A percentile compares a stretch with the other conserved stretches of the same genome.
Conservation (phyloP, 2,329 filamentous ascomycete genomes). For the Neurospora sp. region DNA sequence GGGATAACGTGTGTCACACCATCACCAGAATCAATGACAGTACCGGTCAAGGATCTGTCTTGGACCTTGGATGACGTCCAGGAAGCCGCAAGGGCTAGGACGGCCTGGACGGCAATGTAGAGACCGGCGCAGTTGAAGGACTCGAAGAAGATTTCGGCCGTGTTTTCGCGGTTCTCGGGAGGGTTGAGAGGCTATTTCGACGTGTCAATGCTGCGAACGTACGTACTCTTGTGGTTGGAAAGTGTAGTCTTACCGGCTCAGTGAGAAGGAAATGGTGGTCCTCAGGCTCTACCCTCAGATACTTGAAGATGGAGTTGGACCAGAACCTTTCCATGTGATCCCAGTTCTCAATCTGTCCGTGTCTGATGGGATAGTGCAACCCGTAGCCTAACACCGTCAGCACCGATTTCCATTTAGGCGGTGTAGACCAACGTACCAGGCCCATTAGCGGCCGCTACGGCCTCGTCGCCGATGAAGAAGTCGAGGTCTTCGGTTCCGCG, state of each 20-base stretch:
- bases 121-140: slow-evolving; percentile 99
- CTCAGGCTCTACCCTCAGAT: slow-evolving; percentile 93
- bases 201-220: slow-evolving; percentile 6
- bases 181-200: slow-evolving; percentile 75
- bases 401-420: neutral
- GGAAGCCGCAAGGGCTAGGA: slow-evolving; percentile 89
- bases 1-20: slow-evolving; percentile 99
- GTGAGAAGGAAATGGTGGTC: slow-evolving; percentile 98
- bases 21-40: slow-evolving; percentile 96
- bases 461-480: slow-evolving; percentile 98
- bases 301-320: slow-evolving; percentile 99
- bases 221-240: neutral
- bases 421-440: slow-evolving; percentile 32
- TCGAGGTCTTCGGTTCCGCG: slow-evolving; percentile 95
- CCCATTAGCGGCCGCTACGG: slow-evolving; percentile 70
- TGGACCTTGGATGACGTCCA: slow-evolving; percentile 99
- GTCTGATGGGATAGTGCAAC: slow-evolving; percentile 92
- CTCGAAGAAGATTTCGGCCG: slow-evolving; percentile 99
- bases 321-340: slow-evolving; percentile 99
- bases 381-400: slow-evolving; percentile 60
- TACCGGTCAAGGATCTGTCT: slow-evolving; percentile 90
- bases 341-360: slow-evolving; percentile 99
- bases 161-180: slow-evolving; percentile 97
- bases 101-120: slow-evolving; percentile 97
- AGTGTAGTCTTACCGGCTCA: slow-evolving; percentile 58